These are phyloP conservation scores for Elongisporangium anandrum DNA, from an alignment of 352 stramenopile genomes.

Conservation along the genomic window DNA sequence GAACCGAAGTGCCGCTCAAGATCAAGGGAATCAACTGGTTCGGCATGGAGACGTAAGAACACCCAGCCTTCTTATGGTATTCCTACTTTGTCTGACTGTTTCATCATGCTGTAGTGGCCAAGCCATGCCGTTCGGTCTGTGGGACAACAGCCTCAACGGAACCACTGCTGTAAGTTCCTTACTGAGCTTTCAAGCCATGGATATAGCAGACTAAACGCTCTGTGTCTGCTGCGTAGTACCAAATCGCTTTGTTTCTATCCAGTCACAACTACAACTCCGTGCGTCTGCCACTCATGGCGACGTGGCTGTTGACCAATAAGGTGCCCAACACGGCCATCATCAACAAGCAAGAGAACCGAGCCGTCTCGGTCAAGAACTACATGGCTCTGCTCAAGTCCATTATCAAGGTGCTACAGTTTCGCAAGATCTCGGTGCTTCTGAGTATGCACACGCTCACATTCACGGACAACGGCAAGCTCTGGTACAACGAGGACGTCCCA, in stretches of 20 bases:
- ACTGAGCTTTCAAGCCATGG: not conserved
- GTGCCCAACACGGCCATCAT: conserved; percentile 36
- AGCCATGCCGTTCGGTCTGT: conserved; percentile 62
- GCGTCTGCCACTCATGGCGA: conserved; percentile 57
- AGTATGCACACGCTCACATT: conserved; percentile 59
- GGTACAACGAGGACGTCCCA: conserved; percentile 36
- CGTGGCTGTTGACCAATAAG: conserved; percentile 59
- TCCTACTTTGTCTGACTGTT: too few relatives aligned
- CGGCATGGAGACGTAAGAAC: conserved; percentile 61
- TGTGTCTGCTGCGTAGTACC: conserved; percentile 23
- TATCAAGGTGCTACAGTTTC: conserved; percentile 45
- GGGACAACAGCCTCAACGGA: conserved; percentile 64
- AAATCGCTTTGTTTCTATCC: conserved; percentile 62
- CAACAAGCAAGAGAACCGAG: conserved; percentile 55
- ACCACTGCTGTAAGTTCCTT: conserved; percentile 43
- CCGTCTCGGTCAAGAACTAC: conserved; percentile 48
- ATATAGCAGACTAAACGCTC: not conserved
- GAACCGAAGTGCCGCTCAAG: conserved; percentile 39
- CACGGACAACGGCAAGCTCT: conserved; percentile 33
- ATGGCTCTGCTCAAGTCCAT: conserved; percentile 45
- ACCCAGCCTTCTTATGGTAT: not conserved
- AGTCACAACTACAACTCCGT: conserved; percentile 80
- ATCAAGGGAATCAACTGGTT: conserved; percentile 85
- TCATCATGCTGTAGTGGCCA: conserved; percentile 32
- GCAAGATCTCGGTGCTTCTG: conserved; percentile 52